A percentile compares a stretch with the other conserved stretches of the same genome.
These are phyloP conservation scores for Beauveria brongniartii DNA, from an alignment of 2,329 filamentous ascomycete species.

Conservation along the genomic window DNA sequence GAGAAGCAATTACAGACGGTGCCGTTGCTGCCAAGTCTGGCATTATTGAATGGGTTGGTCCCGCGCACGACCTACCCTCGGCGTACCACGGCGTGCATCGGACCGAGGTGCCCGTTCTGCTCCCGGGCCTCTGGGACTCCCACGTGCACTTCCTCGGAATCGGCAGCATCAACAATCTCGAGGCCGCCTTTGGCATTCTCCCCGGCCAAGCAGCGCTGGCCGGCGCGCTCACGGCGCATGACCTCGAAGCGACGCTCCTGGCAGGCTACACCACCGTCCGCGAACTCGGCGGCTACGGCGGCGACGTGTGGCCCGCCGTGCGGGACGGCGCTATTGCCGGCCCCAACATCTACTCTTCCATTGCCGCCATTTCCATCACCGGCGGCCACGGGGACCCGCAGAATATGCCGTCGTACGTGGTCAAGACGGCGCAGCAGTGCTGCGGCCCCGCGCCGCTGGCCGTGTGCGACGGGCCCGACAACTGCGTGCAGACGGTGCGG, in stretches of 20 bases:
- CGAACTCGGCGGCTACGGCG: slow-evolving; percentile 37
- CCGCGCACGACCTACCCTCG: slow-evolving; percentile 20
- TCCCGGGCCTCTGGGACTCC: slow-evolving; percentile 44
- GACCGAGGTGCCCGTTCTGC: slow-evolving; percentile 31
- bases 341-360: slow-evolving; percentile 37
- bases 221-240: slow-evolving; percentile 32
- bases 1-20: slow-evolving; percentile 30
- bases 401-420: slow-evolving; percentile 25
- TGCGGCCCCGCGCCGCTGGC: slow-evolving; percentile 24
- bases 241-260: slow-evolving; percentile 33
- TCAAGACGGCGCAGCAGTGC: slow-evolving; percentile 21
- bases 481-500: slow-evolving; percentile 35
- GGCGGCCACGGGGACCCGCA: slow-evolving; percentile 40
- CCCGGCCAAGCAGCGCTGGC: slow-evolving; percentile 22
- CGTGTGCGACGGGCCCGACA: slow-evolving; percentile 37
- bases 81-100: slow-evolving; percentile 23
- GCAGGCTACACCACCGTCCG: slow-evolving; percentile 41
- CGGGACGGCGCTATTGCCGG: slow-evolving; percentile 33
- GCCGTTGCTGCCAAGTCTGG: slow-evolving; percentile 30
- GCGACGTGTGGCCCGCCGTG: slow-evolving; percentile 33
- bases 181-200: slow-evolving; percentile 17
- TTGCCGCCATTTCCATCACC: slow-evolving; percentile 34
- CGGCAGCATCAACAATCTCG: slow-evolving; percentile 15
- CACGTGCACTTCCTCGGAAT: slow-evolving; percentile 34
- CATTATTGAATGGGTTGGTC: slow-evolving; percentile 33